phyloP scores from a whole-genome alignment of 345 rosid species.

The Carallia brachiata region DNA sequence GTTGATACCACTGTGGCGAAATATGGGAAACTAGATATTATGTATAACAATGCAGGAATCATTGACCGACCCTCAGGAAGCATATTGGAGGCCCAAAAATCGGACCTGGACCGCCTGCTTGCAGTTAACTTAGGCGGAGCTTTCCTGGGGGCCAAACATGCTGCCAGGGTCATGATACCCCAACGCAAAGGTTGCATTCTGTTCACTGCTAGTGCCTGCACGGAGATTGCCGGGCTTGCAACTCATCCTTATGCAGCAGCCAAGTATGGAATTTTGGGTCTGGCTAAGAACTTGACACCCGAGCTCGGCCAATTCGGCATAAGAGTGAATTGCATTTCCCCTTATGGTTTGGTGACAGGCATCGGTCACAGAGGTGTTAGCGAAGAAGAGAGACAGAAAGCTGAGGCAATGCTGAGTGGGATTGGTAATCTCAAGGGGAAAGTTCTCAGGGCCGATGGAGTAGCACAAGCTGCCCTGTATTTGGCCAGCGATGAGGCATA shows the following conservation, averaged over 20 bases:
- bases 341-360: slow-evolving; percentile 15
- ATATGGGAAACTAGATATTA: slow-evolving; percentile 42
- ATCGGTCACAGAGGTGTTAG: neutral
- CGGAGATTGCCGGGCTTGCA: slow-evolving; percentile 28
- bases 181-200: slow-evolving; percentile 32
- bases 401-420: neutral
- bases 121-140: slow-evolving; percentile 34
- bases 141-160: slow-evolving; percentile 45
- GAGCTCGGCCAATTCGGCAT: slow-evolving; percentile 41
- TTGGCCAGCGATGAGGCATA: slow-evolving; percentile 44
- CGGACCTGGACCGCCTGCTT: slow-evolving; percentile 32
- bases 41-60: slow-evolving; percentile 43
- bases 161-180: slow-evolving; percentile 39
- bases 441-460: slow-evolving; percentile 19
- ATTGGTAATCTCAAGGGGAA: slow-evolving; percentile 33
- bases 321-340: slow-evolving; percentile 46
- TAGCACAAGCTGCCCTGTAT: slow-evolving; percentile 35
- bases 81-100: slow-evolving; percentile 25
- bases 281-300: slow-evolving; percentile 31
- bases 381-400: neutral
- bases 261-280: slow-evolving; percentile 33
- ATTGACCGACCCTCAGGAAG: slow-evolving; percentile 11
- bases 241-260: slow-evolving; percentile 26
- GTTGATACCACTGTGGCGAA: slow-evolving; percentile 30
- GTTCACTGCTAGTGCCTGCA: slow-evolving; percentile 33